Evolutionary conservation across 169 alveolate species (phyloP), one percentile per base, ranked within the genome.

Genomic region (Eimeria mitis): DNA sequence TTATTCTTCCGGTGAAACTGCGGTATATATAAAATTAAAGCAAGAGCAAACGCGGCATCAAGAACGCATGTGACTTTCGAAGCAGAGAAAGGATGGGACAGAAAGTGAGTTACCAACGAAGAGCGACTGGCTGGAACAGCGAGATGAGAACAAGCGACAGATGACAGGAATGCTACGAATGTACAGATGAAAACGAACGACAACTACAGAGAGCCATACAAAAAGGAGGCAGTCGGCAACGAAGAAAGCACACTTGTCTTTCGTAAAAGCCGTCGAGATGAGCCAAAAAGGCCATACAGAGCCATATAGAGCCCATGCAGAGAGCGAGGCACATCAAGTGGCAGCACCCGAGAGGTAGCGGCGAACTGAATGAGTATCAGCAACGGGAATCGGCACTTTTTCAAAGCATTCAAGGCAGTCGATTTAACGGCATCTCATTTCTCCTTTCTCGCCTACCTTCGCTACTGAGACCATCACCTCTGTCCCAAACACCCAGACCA

Each of bases 381-480:
- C 54, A 71, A 21, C n/a, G 14, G 31, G 14, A 16, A 0, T 37
- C 37, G 81, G 31, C 21, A 4, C 21, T 28, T 42, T 11, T 19
- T 16, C 28, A 40, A 71, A 16, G 31, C 34, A 34, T 28, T 23
- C 42, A n/a, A 14, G 31, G 4, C 5, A 9, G 7, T 6, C 47
- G 31, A 1, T 68, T 25, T 11, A 68, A 6, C 23, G 25, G 78
- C 34, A 71, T 14, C 23, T 6, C 23, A 19, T 28, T 1, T n/a
- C 49, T 37, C 54, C 81, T 37, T 40, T 16, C 5, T 21, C 31
- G 81, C 96, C 97, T 42, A 88, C 96, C 95, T 95, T 98, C 11
- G 99, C 99, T 37, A 99, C 99, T 1, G 99, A 98, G 4, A 98
- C 98, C 99, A 99, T 99, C 34, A 99, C 99, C 90, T 98, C 99